phyloP scores from a whole-genome alignment of 2,329 filamentous ascomycete species.

The Neopestalotiopsis sp. region DNA sequence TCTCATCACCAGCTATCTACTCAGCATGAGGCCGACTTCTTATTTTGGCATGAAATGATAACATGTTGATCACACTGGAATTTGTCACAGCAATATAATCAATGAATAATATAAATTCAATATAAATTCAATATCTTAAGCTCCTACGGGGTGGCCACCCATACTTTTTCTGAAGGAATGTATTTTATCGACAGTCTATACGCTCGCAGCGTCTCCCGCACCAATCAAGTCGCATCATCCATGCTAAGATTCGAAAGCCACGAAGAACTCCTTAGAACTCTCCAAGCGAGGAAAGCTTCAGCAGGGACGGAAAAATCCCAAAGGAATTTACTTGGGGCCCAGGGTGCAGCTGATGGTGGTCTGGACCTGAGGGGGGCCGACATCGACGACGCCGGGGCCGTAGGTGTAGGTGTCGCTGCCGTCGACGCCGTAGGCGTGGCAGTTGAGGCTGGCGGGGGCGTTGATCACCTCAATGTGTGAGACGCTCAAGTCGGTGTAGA shows the following conservation, averaged over 20 bases:
- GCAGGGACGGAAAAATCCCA: not conserved
- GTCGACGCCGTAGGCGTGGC: constrained; percentile 12
- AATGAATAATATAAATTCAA: too few relatives aligned
- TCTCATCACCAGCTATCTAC: too few relatives aligned
- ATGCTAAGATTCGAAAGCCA: not conserved
- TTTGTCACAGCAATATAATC: too few relatives aligned
- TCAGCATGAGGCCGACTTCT: too few relatives aligned
- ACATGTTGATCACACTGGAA: too few relatives aligned
- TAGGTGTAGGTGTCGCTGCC: constrained; percentile 15
- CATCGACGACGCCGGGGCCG: constrained; percentile 11
- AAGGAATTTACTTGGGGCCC: not conserved
- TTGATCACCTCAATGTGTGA: constrained; percentile 9
- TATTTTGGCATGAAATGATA: too few relatives aligned
- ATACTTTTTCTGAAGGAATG: not conserved
- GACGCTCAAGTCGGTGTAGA: constrained; percentile 8
- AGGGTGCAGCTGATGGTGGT: constrained; percentile 8
- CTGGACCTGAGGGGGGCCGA: constrained; percentile 17
- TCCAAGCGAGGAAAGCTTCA: not conserved
- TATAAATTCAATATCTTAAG: not conserved
- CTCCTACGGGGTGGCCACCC: not conserved
- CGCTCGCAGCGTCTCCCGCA: not conserved
- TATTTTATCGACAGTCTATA: not conserved
- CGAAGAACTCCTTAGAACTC: not conserved
- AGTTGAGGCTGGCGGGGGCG: constrained; percentile 9
- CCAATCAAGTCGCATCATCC: not conserved